These are phyloP conservation scores for Bruguiera sexangula DNA, from an alignment of 345 rosid species.

Conservation along the genomic window DNA sequence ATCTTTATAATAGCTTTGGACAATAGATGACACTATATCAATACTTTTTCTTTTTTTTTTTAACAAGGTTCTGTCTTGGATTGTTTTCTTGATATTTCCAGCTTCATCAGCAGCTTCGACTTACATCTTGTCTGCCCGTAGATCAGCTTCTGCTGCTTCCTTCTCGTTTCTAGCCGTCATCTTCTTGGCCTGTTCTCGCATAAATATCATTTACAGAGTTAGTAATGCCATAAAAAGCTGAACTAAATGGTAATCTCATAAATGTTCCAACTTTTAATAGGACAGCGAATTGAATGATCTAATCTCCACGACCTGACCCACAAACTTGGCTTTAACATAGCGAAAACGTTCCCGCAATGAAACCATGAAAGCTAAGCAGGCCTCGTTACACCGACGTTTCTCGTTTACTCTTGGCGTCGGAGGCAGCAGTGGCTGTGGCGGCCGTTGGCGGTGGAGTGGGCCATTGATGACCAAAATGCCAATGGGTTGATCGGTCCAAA, in stretches of 20 bases:
- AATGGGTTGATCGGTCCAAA: conserved; percentile 17
- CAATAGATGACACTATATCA: not conserved
- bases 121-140: conserved; percentile 47
- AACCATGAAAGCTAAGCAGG: conserved; percentile 19
- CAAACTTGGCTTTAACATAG: conserved; percentile 45
- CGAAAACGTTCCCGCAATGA: conserved; percentile 47
- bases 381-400: conserved; percentile 15
- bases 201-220: not conserved
- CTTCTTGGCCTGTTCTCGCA: conserved; percentile 40
- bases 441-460: conserved; percentile 12
- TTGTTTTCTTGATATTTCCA: conserved; percentile 44
- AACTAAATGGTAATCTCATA: not conserved
- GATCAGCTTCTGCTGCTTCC: conserved; percentile 52
- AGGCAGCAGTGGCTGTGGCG: not conserved
- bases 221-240: not conserved
- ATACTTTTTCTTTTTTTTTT: not conserved
- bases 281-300: not conserved
- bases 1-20: too few species aligned
- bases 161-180: conserved; percentile 54
- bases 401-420: conserved; percentile 3
- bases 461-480: not conserved
- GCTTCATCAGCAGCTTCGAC: conserved; percentile 67
- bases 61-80: too few species aligned
- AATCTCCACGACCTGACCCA: conserved; percentile 15
- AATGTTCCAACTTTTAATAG: not conserved